Evolutionary conservation across 805 yeast genomes (phyloP).

Genomic region (Saccharomycopsis schoenii): DNA sequence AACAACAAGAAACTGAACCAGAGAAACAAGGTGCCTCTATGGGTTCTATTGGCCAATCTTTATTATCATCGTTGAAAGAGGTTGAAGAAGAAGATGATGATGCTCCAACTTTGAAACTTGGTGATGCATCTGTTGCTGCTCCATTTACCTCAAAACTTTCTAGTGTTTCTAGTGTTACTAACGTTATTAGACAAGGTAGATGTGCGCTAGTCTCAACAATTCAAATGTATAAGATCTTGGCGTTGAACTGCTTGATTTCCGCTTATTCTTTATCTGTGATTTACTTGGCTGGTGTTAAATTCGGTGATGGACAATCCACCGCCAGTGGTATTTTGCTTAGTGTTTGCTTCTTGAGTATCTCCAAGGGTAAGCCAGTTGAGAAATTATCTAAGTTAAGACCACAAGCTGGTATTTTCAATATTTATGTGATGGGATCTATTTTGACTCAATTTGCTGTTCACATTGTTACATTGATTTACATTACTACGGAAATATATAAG

Average conservation of each 20-base stretch:
- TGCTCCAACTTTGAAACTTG: conserved; percentile 87
- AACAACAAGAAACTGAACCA: conserved; percentile 22
- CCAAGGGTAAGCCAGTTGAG: conserved; percentile 85
- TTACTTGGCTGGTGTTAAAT: conserved; percentile 93
- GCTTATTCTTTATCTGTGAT: conserved; percentile 93
- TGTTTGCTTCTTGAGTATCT: conserved; percentile 90
- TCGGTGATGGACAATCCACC: conserved; percentile 97
- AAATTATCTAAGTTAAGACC: conserved; percentile 91
- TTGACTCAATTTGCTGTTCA: conserved; percentile 95
- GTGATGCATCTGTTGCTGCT: conserved; percentile 99
- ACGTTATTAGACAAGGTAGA: conserved; percentile 95
- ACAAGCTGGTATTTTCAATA: conserved; percentile 92
- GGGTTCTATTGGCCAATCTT: conserved; percentile 49
- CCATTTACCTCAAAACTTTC: conserved; percentile 95
- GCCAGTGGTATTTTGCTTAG: conserved; percentile 86
- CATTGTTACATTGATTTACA: conserved; percentile 68
- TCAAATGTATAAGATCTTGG: conserved; percentile 97
- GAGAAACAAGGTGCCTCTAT: conserved; percentile 27
- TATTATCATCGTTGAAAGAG: conserved; percentile 46
- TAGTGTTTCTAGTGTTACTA: conserved; percentile 84
- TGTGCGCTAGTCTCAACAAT: conserved; percentile 95
- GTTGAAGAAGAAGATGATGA: conserved; percentile 60
- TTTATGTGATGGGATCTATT: conserved; percentile 95
- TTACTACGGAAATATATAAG: conserved; percentile 72
- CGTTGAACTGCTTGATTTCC: conserved; percentile 90